A percentile compares a stretch with the other conserved stretches of the same genome.
phyloP scores from a whole-genome alignment of 2,329 filamentous ascomycete genomes.

The Scedosporium minutisporum region DNA sequence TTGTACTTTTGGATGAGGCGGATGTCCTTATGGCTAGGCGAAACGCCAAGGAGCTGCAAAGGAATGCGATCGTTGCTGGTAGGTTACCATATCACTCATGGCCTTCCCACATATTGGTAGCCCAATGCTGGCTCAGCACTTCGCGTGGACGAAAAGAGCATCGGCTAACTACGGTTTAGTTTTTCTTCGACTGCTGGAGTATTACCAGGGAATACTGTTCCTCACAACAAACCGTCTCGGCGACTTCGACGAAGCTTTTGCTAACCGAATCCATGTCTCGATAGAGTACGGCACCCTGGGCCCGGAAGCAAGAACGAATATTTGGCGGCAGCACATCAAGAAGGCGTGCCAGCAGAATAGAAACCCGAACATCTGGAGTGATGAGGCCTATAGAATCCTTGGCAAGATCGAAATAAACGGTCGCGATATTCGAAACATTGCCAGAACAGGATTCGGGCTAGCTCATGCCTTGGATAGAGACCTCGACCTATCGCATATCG shows the following conservation, averaged over 20 bases:
- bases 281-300: slow-evolving; percentile 22
- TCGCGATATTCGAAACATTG: no score
- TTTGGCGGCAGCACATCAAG: slow-evolving; percentile 14
- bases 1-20: slow-evolving; percentile 27
- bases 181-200: slow-evolving; percentile 22
- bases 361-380: neutral
- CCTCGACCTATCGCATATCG: no score
- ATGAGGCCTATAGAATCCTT: neutral
- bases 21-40: slow-evolving; percentile 26
- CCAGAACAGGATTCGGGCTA: no score
- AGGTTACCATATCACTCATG: neutral
- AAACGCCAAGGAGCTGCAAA: slow-evolving; percentile 13
- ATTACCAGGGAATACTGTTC: slow-evolving; percentile 25
- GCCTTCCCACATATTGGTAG: neutral
- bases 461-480: no score
- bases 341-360: slow-evolving; percentile 3
- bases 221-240: slow-evolving; percentile 31
- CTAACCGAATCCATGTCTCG: slow-evolving; percentile 31
- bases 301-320: slow-evolving; percentile 9
- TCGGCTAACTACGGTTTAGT: slow-evolving; percentile 11
- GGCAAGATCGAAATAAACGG: no score
- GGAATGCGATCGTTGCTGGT: slow-evolving; percentile 13
- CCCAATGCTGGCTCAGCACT: neutral
- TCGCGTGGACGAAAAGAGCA: slow-evolving; percentile 1
- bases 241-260: slow-evolving; percentile 31